Percentiles rank a stretch among this genome's conserved stretches.
These are phyloP conservation scores for Berberis thunbergii DNA, from an alignment of 164 flowering plant species.

Conservation along the genomic window DNA sequence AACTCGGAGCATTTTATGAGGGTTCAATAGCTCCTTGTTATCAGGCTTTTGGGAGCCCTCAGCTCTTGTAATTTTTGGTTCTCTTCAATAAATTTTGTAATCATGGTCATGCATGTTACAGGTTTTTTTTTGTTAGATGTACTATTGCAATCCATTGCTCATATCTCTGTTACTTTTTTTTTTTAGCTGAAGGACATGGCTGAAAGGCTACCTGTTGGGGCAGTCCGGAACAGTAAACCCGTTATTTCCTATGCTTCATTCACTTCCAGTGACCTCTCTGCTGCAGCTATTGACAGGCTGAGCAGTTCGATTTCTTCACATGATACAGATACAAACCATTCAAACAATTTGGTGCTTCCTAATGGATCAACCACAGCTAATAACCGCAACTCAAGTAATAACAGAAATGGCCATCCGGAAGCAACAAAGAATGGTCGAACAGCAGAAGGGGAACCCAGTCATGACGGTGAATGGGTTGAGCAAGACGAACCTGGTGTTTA, in stretches of 20 bases:
- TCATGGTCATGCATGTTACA: background rate
- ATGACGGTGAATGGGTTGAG: conserved; percentile 84
- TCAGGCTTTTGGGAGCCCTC: background rate
- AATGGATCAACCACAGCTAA: conserved; percentile 45
- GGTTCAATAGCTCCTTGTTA: too few species aligned
- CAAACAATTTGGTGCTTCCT: conserved; percentile 32
- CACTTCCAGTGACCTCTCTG: conserved; percentile 39
- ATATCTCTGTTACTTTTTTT: background rate
- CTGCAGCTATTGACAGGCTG: conserved; percentile 31
- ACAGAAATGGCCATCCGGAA: conserved; percentile 36
- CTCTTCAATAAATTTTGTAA: background rate
- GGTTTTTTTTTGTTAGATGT: background rate
- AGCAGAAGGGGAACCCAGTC: conserved; percentile 49
- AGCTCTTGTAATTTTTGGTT: background rate
- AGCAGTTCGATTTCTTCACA: conserved; percentile 34
- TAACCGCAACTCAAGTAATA: conserved; percentile 37
- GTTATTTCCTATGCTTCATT: conserved; percentile 43
- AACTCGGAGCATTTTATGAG: too few species aligned
- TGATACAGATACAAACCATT: conserved; percentile 45
- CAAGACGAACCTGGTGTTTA: conserved; percentile 98
- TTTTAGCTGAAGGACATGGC: conserved; percentile 90
- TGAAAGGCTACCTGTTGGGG: conserved; percentile 83
- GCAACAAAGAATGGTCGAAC: conserved; percentile 52
- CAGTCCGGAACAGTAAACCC: conserved; percentile 42
- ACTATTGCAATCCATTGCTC: background rate